phyloP scores from a whole-genome alignment of 2,329 filamentous ascomycete species.

The Aureobasidium sp. region DNA sequence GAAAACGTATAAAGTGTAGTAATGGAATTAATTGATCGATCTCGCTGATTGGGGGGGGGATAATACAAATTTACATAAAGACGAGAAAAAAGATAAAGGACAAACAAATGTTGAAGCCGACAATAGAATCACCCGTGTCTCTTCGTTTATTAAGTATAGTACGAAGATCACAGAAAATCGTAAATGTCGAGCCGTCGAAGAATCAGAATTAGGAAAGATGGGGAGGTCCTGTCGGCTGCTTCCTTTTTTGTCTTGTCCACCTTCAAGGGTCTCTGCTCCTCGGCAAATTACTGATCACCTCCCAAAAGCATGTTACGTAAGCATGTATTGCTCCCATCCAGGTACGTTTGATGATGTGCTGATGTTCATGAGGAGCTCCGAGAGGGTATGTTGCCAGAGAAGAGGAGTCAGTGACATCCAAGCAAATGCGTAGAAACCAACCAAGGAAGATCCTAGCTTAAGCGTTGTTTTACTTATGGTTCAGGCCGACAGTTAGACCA shows the following conservation, averaged over 20 bases:
- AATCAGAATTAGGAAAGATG: neutral
- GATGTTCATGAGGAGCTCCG: neutral
- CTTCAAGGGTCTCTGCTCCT: neutral
- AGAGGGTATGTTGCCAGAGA: neutral
- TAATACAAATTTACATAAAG: constrained; percentile 6
- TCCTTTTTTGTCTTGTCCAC: neutral
- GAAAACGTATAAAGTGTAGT: neutral
- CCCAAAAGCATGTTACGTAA: neutral
- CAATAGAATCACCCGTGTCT: neutral
- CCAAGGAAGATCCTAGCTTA: neutral
- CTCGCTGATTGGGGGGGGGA: neutral
- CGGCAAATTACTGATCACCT: neutral
- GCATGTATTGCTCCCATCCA: neutral
- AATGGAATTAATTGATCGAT: neutral
- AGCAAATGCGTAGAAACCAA: neutral
- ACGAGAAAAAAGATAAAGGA: neutral
- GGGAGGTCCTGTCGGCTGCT: neutral
- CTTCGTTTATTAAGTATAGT: neutral
- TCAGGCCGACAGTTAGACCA: constrained; percentile 41
- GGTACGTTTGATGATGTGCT: neutral
- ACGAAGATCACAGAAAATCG: neutral
- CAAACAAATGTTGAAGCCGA: neutral
- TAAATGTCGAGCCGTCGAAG: neutral
- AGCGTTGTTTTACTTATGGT: neutral
- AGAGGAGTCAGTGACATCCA: neutral